Evolutionary conservation across 2,329 filamentous ascomycete genomes (phyloP), one percentile per base, ranked within the genome.

Genomic region (Diaporthe vaccinii): DNA sequence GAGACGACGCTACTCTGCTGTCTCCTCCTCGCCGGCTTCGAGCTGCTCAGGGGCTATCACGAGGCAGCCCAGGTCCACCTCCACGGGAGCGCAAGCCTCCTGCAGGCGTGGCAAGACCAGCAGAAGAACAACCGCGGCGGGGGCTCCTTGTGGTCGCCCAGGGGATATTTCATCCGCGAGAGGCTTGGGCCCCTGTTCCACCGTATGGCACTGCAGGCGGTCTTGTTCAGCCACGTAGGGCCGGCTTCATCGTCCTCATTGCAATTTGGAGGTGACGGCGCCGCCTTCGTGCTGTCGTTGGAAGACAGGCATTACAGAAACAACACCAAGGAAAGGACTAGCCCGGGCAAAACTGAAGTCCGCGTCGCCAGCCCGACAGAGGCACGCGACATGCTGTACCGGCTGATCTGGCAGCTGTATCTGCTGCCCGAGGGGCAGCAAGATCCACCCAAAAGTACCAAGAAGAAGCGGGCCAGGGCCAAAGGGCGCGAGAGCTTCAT

Each of bases 281-380:
- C 51, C 51, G 15, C 14, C 51, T 28, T 55, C n/a, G 51, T 15
- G 22, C 1, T 10, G 1, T 53, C 22, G 5, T 17, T 53, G 10
- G 36, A 39, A 39, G 12, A 14, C 36, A 39, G 3, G 1, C 12
- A 39, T 12, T 10, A 1, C 12, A 4, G 2, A 0, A 28, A 15
- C 1, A 15, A 14, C n/a, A 53, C 28, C 0, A 53, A 14, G 10
- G 10, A 53, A 28, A 14, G 14, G n/a, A 9, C 17, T 7, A 7
- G 12, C 7, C 5, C 51, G 9, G 25, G 28, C 1, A 8, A 1
- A 5, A 5, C n/a, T 1, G n/a, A n/a, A 0, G 6, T 55, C 25
- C n/a, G 51, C n/a, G n/a, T 55, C n/a, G 22, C 9, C n/a, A 55
- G 51, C n/a, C 51, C 51, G 0, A 55, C 51, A 2, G 51, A 55